A percentile compares a stretch with the other conserved stretches of the same genome.
Conservation (phyloP, 1,284 basidiomycete species). For the Tilletia horrida region DNA sequence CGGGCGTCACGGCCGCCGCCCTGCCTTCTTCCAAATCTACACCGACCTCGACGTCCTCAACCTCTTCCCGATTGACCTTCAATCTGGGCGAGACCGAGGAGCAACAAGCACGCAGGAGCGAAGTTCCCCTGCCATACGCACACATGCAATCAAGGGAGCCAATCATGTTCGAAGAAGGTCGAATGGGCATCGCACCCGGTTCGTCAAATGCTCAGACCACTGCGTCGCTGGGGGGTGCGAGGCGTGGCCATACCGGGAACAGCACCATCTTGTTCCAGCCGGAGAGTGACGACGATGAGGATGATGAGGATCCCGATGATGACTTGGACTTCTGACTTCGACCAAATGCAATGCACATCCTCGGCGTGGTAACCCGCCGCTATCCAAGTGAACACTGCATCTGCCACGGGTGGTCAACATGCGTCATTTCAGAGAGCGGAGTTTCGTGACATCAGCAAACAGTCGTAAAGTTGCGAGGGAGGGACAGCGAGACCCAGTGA, state of each 20-base stretch:
- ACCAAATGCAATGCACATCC: too few relatives aligned
- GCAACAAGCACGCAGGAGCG: constrained; percentile 36
- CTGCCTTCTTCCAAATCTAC: neutral
- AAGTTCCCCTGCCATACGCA: constrained; percentile 42
- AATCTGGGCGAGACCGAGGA: constrained; percentile 39
- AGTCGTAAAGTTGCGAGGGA: too few relatives aligned
- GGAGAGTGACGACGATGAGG: constrained; percentile 49
- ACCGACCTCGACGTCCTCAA: neutral
- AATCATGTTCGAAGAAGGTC: constrained; percentile 14
- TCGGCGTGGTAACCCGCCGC: too few relatives aligned
- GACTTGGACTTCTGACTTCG: constrained; percentile 39
- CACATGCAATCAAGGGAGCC: constrained; percentile 32
- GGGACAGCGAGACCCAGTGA: too few relatives aligned
- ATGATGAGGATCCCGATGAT: constrained; percentile 51
- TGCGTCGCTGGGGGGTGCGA: constrained; percentile 6
- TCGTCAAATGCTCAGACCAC: neutral
- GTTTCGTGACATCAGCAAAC: too few relatives aligned
- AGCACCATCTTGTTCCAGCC: constrained; percentile 50
- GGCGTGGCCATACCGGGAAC: constrained; percentile 39
- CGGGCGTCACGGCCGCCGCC: too few relatives aligned
- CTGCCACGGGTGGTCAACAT: too few relatives aligned
- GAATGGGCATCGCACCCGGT: constrained; percentile 3
- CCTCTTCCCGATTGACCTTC: constrained; percentile 30
- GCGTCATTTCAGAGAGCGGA: too few relatives aligned
- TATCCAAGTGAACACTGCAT: too few relatives aligned